phyloP scores from a whole-genome alignment of 148 eudicot species.

The Nepenthes mirabilis region DNA sequence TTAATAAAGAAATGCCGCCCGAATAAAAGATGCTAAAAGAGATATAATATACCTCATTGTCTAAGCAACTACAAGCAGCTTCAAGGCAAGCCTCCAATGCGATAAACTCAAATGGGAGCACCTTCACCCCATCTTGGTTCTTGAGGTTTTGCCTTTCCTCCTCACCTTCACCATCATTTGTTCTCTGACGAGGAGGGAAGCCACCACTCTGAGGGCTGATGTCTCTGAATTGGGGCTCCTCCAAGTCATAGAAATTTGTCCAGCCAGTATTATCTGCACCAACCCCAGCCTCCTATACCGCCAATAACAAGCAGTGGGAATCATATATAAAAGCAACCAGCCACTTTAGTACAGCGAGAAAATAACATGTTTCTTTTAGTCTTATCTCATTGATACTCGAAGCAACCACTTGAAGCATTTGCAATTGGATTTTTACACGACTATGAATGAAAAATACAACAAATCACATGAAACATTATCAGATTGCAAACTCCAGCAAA shows the following conservation, averaged over 20 bases:
- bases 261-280: conserved; percentile 42
- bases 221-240: conserved; percentile 40
- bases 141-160: conserved; percentile 53
- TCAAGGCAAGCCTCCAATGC: conserved; percentile 96
- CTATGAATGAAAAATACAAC: no score
- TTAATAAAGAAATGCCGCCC: background rate
- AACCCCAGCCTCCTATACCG: conserved; percentile 32
- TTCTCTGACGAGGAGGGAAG: conserved; percentile 34
- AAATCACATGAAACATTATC: no score
- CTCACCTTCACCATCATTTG: conserved; percentile 23
- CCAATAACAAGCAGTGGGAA: no score
- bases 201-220: conserved; percentile 49
- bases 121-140: conserved; percentile 60
- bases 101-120: conserved; percentile 93
- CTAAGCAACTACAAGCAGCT: conserved; percentile 90
- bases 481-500: no score
- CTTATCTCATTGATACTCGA: no score
- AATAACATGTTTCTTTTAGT: no score
- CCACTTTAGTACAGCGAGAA: no score
- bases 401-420: no score
- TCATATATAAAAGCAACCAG: no score
- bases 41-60: conserved; percentile 44
- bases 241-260: conserved; percentile 66
- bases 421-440: no score
- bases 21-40: background rate